Evolutionary conservation across 495 filamentous ascomycete genomes (phyloP), one percentile per base, ranked within the genome.

Genomic region (Massariosphaeria phaeospora): DNA sequence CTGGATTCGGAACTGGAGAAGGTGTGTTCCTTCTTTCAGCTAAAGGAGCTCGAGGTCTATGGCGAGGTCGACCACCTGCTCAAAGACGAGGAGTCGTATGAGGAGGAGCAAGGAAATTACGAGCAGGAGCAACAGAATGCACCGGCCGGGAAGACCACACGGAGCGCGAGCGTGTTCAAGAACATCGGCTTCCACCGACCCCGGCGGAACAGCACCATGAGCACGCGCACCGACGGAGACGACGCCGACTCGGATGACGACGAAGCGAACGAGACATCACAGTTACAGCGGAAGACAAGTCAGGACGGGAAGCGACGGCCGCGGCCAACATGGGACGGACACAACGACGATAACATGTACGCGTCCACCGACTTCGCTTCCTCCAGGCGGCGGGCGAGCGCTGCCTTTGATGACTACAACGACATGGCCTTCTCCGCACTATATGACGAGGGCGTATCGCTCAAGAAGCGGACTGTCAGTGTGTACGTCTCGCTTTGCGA

Each of bases 401-500:
- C 72, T 21, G 78, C 74, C 12, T 81, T 77, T 52, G 87, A 93
- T 23, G 83, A 93, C 59, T 85, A 86, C 62, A 79, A 77, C 38
- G 89, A 95, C 58, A 83, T 90, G 34, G 76, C 77, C 24, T 74
- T 87, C 23, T 67, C 80, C 3, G 75, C 77, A 23, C 71, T 95
- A 2, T 93, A 86, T 63, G 89, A 91, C 55, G 79, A 82, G 25
- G 87, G 85, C 12, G 82, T 95, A 57, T 89, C 86, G 57, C 70
- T 97, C 61, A 97, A 97, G 75, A 96, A 94, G 72, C 80, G 90
- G 29, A 82, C 85, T 40, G 80, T 94, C 50, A 85, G 84, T 63
- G 72, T 88, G 44, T 99, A 96, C 63, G 94, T 97, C 45, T 84
- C 86, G 51, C 72, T 97, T n/a, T 96, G 93, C 72, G 93, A 95